Conservation (phyloP, 768 basidiomycete species). For the Rhizopogon vulgaris region DNA sequence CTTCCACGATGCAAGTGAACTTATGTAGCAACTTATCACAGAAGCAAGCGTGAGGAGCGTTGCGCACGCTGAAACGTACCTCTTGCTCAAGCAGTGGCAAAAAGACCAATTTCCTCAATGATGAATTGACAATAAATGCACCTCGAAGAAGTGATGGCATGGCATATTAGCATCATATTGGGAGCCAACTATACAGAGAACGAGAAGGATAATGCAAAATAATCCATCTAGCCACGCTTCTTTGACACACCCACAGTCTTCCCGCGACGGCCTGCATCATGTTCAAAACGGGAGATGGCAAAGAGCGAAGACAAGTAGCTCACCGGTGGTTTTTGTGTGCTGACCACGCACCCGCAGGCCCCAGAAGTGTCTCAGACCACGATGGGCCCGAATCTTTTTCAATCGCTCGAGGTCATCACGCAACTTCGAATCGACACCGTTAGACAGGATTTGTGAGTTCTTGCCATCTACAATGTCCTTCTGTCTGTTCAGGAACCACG, state of each 20-base stretch:
- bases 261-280: conserved; percentile 72
- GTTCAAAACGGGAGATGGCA: neutral
- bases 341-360: conserved; percentile 95
- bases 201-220: neutral
- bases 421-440: conserved; percentile 94
- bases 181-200: neutral
- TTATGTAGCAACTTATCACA: no score
- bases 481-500: conserved; percentile 99
- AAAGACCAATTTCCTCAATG: no score
- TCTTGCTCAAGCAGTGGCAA: no score
- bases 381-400: conserved; percentile 98
- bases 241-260: conserved; percentile 97
- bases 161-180: neutral
- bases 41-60: no score
- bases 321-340: conserved; percentile 98
- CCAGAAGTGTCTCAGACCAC: conserved; percentile 90
- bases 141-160: neutral
- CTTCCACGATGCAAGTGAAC: no score
- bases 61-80: no score
- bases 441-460: conserved; percentile 92
- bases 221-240: conserved; percentile 59
- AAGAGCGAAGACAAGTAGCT: conserved; percentile 12
- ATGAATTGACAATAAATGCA: no score
- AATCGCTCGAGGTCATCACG: conserved; percentile 97
- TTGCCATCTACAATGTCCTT: conserved; percentile 98